Evolutionary conservation across 257 asterid genomes (phyloP), one percentile per base, ranked within the genome.

Genomic region (Lantana camara): DNA sequence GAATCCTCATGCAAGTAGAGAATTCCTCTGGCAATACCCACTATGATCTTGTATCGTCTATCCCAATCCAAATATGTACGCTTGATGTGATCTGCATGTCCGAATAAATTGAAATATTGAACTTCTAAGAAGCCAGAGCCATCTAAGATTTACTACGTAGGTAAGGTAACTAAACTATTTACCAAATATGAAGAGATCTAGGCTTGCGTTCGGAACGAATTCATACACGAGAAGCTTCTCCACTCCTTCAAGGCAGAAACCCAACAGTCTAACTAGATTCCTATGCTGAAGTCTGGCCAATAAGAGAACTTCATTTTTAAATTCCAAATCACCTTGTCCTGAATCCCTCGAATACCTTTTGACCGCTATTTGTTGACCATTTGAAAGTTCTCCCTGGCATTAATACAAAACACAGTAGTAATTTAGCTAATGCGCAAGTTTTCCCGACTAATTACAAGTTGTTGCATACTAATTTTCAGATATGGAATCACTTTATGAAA

Each of bases 1-100:
- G 85, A 79, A 48, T 75, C 81, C 29, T 77, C 82, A 34, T 76
- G 77, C n/a, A 79, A 75, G 66, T 79, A 79, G 1, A 55, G 66
- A 47, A 83, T 64, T n/a, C 82, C 89, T 47, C 56, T 73, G 0
- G 84, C 79, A 17, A 83, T 51, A 12, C 80, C 79, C 17, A 8
- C 15, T 6, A 80, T 77, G 60, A 83, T 78, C 24, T 57, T 71
- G 76, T 60, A 73, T 7, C 84, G 74, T 12, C 14, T 56, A 0
- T 68, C 66, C 82, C 78, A 78, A 41, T 78, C 79, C 46, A 85
- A 29, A 1, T 63, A 7, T 38, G 41, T 24, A 14, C 12, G 58
- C 2, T 22, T 68, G 15, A 0, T 40, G 0, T 52, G 57, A 56
- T 63, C 78, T 73, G 35, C 58, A 45, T 16, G 46, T 47, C 6